These are phyloP conservation scores for Corynascus novoguineensis DNA, from an alignment of 495 filamentous ascomycete species.

Conservation along the genomic window DNA sequence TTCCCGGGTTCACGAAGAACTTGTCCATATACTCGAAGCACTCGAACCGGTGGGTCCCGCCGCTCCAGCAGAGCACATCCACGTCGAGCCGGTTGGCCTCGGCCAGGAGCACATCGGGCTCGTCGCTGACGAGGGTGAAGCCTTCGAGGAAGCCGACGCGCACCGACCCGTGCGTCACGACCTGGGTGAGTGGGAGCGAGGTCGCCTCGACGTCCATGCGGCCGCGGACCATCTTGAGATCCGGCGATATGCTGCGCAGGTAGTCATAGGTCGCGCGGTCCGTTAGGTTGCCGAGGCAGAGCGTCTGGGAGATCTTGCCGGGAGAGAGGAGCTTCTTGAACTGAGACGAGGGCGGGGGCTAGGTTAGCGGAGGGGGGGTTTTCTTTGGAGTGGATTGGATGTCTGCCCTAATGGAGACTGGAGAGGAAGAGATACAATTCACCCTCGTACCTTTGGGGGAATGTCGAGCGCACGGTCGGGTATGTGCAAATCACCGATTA, in stretches of 20 bases:
- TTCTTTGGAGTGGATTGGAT: background rate
- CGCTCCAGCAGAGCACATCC: conserved; percentile 86
- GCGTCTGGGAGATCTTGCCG: conserved; percentile 95
- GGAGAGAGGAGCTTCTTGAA: conserved; percentile 98
- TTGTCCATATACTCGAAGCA: conserved; percentile 98
- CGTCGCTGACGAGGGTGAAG: conserved; percentile 88
- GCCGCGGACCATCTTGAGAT: conserved; percentile 92
- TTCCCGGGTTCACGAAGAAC: conserved; percentile 98
- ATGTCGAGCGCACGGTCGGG: conserved; percentile 89
- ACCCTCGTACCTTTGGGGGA: conserved; percentile 70
- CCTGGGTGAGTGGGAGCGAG: conserved; percentile 83
- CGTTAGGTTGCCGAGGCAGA: conserved; percentile 96
- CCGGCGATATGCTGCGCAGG: conserved; percentile 83
- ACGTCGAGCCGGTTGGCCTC: conserved; percentile 94
- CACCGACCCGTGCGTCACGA: conserved; percentile 87
- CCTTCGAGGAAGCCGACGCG: conserved; percentile 97
- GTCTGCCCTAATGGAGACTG: too few relatives aligned
- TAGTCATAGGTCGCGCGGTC: conserved; percentile 92
- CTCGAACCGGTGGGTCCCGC: conserved; percentile 95
- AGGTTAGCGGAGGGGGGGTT: background rate
- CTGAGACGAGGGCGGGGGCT: conserved; percentile 39
- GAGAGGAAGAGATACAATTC: background rate
- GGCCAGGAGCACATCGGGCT: conserved; percentile 86
- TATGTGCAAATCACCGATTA: conserved; percentile 96
- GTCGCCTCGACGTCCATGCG: conserved; percentile 91